Evolutionary conservation across 768 basidiomycete genomes (phyloP).

Genomic region (Suillus ampliporus): DNA sequence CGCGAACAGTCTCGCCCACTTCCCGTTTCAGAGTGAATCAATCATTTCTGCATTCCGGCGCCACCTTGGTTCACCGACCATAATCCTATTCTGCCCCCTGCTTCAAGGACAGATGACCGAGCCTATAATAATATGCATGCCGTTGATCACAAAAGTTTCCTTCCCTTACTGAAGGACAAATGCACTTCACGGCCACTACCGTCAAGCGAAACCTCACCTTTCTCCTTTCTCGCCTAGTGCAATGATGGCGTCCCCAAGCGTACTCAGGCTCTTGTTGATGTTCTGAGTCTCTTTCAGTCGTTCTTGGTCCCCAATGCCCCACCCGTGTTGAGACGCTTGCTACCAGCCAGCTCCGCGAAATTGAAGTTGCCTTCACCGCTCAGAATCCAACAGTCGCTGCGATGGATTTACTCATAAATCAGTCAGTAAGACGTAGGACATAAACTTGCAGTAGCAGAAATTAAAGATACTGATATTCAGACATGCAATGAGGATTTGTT

Average conservation of each 20-base stretch:
- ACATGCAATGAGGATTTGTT: no score
- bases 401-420: no score
- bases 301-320: constrained; percentile 79
- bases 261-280: constrained; percentile 92
- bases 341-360: constrained; percentile 91
- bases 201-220: constrained; percentile 49
- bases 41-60: no score
- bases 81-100: no score
- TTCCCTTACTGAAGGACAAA: neutral
- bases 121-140: neutral
- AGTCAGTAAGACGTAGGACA: no score
- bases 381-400: no score
- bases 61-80: no score
- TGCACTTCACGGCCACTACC: neutral
- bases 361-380: constrained; percentile 85
- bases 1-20: no score
- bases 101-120: no score
- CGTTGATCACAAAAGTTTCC: neutral
- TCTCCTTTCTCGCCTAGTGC: constrained; percentile 83
- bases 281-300: constrained; percentile 89
- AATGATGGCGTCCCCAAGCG: constrained; percentile 91
- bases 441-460: no score
- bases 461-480: no score
- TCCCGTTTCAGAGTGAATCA: no score
- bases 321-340: constrained; percentile 79